Evolutionary conservation across 306 rosid genomes (phyloP), one percentile per base, ranked within the genome.

Genomic region (Corylus avellana): DNA sequence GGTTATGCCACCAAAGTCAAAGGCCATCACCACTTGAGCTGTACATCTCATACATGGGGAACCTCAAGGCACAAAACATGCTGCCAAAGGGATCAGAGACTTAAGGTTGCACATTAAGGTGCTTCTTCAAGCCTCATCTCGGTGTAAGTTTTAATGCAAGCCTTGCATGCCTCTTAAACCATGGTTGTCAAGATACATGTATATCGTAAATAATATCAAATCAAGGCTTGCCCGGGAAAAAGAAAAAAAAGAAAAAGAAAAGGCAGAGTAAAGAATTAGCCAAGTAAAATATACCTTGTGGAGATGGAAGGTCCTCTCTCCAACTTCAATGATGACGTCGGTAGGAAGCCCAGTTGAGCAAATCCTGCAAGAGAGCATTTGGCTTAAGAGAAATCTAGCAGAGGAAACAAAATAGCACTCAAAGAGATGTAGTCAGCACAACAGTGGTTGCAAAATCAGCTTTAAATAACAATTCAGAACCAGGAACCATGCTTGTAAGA

Each of bases 301-400:
- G 77, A 94, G 97, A 89, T 88, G 94, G 82, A 94, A 94, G 59
- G 86, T 84, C n/a, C 77, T 82, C 14, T 86, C 92, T 13, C 93
- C 93, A 81, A 92, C 88, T 88, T 94, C 97, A 89, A 92, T 77
- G 72, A 87, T 80, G 57, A 94, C 84, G 80, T 94, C 98, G 56
- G 92, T 88, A 44, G 97, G 78, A 74, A 94, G 98, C 67, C 97
- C 98, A 76, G 90, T 87, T 58, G 94, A 88, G 89, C 93, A 94
- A 42, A 88, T 78, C 98, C 98, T 94, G 84, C 37, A 84, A 78
- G 80, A 70, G 71, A 9, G 61, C 22, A 81, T 73, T 72, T 68
- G 29, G 76, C n/a, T 62, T 56, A 79, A 25, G 25, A 73, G 77
- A 73, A 73, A 54, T 39, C 50, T 39, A 18, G 8, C 1, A 39